A percentile compares a stretch with the other conserved stretches of the same genome.
phyloP scores from a whole-genome alignment of 192 early-diverging fungal genomes.

The Podila horticola region DNA sequence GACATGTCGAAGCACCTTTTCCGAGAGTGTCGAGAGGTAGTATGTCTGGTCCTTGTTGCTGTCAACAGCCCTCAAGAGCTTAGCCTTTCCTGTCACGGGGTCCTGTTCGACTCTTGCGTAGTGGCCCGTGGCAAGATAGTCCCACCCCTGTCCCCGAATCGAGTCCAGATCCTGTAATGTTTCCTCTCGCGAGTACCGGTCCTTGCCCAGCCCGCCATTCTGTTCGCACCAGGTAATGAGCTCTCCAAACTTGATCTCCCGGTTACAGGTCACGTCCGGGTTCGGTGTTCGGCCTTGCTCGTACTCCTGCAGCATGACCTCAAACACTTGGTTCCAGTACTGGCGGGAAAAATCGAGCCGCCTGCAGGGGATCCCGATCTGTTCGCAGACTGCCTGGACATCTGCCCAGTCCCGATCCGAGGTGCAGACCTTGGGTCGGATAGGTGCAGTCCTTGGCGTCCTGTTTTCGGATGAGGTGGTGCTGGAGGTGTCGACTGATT shows the following conservation, averaged over 20 bases:
- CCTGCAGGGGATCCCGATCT: constrained; percentile 72
- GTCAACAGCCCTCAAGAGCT: constrained; percentile 63
- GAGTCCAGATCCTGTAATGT: neutral
- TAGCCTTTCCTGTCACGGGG: constrained; percentile 16
- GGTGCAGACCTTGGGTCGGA: constrained; percentile 68
- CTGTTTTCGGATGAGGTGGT: neutral
- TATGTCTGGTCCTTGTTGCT: constrained; percentile 93
- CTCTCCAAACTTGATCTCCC: constrained; percentile 93
- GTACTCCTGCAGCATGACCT: constrained; percentile 79
- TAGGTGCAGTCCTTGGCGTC: constrained; percentile 12
- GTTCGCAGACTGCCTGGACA: constrained; percentile 74
- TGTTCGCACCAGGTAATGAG: constrained; percentile 68
- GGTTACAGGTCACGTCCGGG: constrained; percentile 93
- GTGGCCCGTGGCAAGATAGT: constrained; percentile 56
- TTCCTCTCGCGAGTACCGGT: constrained; percentile 6
- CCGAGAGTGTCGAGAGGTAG: constrained; percentile 79
- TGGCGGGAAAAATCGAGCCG: constrained; percentile 84
- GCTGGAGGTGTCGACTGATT: neutral
- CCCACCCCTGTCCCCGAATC: constrained; percentile 17
- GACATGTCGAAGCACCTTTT: constrained; percentile 56
- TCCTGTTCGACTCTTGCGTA: constrained; percentile 60
- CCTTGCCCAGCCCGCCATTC: constrained; percentile 38
- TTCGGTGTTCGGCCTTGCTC: constrained; percentile 84
- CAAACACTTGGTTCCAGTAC: constrained; percentile 94
- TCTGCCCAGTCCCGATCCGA: constrained; percentile 81